Base-by-base conservation (phyloP, 139 green algal genomes). In the Trebouxia sp. region DNA sequence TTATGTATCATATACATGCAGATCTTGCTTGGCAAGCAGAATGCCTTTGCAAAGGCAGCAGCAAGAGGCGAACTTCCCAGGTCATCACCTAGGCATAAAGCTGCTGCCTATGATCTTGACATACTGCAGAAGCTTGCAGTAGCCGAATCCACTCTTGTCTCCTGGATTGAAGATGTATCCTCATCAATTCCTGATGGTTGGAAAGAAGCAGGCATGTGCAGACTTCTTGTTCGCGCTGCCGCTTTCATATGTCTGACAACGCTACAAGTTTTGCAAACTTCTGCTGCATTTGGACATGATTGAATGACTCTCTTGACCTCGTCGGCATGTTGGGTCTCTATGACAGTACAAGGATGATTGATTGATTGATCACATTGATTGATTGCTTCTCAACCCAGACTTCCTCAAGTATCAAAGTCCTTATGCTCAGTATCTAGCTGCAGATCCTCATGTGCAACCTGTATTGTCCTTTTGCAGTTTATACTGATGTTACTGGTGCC, bases 81-180 rank as follows among this genome's bases (percentile, higher is more conserved):
- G 69, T 51, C 41, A 24, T 41, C 39, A 26, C 39, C 69, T 24
- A 20, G 53, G 12, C 69, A 77, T 41, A 77, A 77, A 28, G 69
- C 69, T 30, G 69, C 69, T 38, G 69, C 69, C 26, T 77, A 53
- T 77, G 69, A 77, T 28, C 41, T 77, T 10, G 69, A 77, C 39
- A 38, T 77, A 26, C 24, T 77, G 26, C 69, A 77, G 69, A 77
- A 77, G 41, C 26, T 77, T 24, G 69, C 69, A 26, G 39, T 77
- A 7, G 41, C 69, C 24, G 69, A 77, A 28, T 37, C 69, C 24
- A 77, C 69, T 20, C 22, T 77, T 24, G 69, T 77, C 39, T 77
- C 69, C 24, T 77, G 69, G 69, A 22, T 77, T 53, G 39, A 41
- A 8, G 69, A 77, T 41, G 24, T 56, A 22, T 77, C 41, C 9